Base-by-base conservation (phyloP, 768 basidiomycete genomes). In the Leccinum subgranulosum region DNA sequence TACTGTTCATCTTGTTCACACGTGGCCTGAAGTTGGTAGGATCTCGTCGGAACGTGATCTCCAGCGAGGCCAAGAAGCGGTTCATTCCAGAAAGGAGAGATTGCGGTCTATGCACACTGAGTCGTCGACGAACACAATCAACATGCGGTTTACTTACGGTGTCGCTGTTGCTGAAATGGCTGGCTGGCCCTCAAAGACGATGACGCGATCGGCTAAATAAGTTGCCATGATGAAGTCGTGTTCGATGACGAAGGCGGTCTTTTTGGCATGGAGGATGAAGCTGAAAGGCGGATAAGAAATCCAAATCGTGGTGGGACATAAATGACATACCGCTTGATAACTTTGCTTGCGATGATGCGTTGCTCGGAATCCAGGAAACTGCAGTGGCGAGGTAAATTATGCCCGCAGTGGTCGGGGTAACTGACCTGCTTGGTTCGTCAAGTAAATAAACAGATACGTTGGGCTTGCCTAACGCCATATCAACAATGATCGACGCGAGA, bases 211-310 rank as follows among this genome's bases (percentile, higher is more conserved):
- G 43, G 97, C 96, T 55, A 99, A 90, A 74, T 99, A 98, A 2
- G 96, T 98, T 4, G 96, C 95, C 96, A 98, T 98, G 78, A 98
- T 97, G 75, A 99, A 98, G 79, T 98, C 96, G 85, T 99, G 97
- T 82, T 99, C 97, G 69, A 99, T 98, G 66, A 99, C 84, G 73
- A 99, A 98, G 0, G 97, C 97, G 1, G 95, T 98, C 77, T 95
- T 94, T 80, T 97, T 97, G 14, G 94, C 84, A 69, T 97, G 91
- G 29, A 98, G 85, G 68, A 99, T 92, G 76, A 96, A 98, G 49
- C 89, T 90, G 56, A 8, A 43, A 10, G 21, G 29, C 0, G 0
- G 23, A 53, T 69, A 33, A 58, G 53, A 45, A 31, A 25, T 19
- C 19, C 49, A 12, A 15, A 23, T 29, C 46, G 60, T 15, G 31